Evolutionary conservation across 257 asterid species (phyloP).

Genomic region (Nicotiana otophora): DNA sequence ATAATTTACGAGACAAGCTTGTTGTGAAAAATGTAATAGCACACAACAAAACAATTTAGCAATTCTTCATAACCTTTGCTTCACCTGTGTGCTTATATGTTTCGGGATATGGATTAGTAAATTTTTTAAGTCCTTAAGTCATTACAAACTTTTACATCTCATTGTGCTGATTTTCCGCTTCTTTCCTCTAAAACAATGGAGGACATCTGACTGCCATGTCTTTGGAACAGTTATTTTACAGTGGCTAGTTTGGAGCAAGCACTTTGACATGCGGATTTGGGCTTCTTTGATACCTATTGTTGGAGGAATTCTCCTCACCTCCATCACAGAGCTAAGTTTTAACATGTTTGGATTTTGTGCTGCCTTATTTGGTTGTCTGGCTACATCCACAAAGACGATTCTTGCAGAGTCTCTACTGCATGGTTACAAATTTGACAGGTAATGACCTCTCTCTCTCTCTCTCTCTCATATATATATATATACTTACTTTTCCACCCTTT

Average conservation of each 20-base stretch:
- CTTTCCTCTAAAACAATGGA: neutral
- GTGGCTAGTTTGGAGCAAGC: conserved; percentile 47
- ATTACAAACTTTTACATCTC: neutral
- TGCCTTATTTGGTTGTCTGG: conserved; percentile 48
- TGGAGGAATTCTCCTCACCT: conserved; percentile 53
- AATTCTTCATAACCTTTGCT: neutral
- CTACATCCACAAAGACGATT: conserved; percentile 48
- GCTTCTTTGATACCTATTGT: conserved; percentile 43
- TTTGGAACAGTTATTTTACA: conserved; percentile 37
- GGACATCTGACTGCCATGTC: conserved; percentile 7
- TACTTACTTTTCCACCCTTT: neutral
- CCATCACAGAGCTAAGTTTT: conserved; percentile 47
- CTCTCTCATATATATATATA: too few species aligned
- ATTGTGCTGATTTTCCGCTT: neutral
- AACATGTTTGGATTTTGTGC: conserved; percentile 41
- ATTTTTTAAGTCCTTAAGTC: neutral
- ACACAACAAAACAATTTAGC: neutral
- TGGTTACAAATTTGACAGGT: conserved; percentile 51
- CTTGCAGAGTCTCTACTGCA: conserved; percentile 47
- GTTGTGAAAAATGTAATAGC: neutral
- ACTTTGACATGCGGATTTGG: conserved; percentile 45
- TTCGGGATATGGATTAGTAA: neutral
- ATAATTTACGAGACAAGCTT: neutral
- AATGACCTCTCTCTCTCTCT: neutral
- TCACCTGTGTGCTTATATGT: neutral